These are phyloP conservation scores for Pleurotus tuoliensis DNA, from an alignment of 768 basidiomycete genomes.

Conservation along the genomic window DNA sequence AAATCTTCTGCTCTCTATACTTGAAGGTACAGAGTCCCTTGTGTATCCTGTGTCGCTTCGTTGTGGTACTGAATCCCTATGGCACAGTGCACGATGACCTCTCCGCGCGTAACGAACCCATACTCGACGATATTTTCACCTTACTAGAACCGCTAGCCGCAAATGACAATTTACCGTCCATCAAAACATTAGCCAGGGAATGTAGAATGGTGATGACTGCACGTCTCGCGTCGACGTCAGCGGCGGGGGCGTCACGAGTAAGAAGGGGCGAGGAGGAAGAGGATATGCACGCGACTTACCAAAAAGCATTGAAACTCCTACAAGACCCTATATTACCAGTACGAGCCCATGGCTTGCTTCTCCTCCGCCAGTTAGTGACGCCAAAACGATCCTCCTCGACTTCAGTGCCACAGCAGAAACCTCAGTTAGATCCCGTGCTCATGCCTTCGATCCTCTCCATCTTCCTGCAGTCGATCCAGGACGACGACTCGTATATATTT, in stretches of 20 bases:
- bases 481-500: slow-evolving; percentile 95
- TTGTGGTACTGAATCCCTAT: too few species aligned
- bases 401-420: slow-evolving; percentile 13
- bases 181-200: slow-evolving; percentile 66
- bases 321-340: slow-evolving; percentile 93
- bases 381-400: slow-evolving; percentile 18
- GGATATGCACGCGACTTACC: slow-evolving; percentile 65
- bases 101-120: slow-evolving; percentile 54
- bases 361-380: slow-evolving; percentile 75
- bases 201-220: slow-evolving; percentile 83
- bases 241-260: slow-evolving; percentile 34
- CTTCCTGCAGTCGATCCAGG: slow-evolving; percentile 80
- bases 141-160: slow-evolving; percentile 56
- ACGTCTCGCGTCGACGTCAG: slow-evolving; percentile 63
- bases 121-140: slow-evolving; percentile 68
- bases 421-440: slow-evolving; percentile 52
- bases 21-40: slow-evolving; percentile 61
- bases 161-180: slow-evolving; percentile 37
- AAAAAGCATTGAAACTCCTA: slow-evolving; percentile 80
- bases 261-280: slow-evolving; percentile 30
- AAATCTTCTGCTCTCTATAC: slow-evolving; percentile 74
- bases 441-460: slow-evolving; percentile 83
- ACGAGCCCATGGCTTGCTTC: slow-evolving; percentile 84
- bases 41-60: too few species aligned
- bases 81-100: slow-evolving; percentile 50